These are phyloP conservation scores for Domatiomyces globalis DNA, from an alignment of 2,329 filamentous ascomycete genomes.

Conservation along the genomic window DNA sequence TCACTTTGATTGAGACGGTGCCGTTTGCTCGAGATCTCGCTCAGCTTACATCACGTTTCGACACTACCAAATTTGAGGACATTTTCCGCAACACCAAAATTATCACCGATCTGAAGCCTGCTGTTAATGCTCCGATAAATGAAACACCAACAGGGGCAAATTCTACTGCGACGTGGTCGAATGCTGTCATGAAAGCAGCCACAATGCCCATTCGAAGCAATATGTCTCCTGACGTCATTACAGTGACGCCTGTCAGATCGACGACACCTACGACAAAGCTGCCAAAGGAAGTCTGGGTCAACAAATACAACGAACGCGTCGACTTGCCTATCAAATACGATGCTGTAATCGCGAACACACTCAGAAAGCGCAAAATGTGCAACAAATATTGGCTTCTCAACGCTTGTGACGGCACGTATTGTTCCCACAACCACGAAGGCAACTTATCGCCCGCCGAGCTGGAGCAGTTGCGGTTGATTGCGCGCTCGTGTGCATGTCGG, in stretches of 20 bases:
- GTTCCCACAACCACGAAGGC: background rate
- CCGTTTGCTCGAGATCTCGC: slow-evolving; percentile 40
- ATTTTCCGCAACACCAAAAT: slow-evolving; percentile 34
- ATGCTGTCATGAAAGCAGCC: background rate
- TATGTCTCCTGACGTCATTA: background rate
- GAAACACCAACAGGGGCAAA: background rate
- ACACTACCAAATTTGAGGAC: slow-evolving; percentile 34
- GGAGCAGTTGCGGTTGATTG: background rate
- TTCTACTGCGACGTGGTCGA: background rate
- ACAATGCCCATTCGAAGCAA: background rate
- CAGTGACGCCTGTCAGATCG: background rate
- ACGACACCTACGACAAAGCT: background rate
- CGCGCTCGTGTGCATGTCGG: background rate
- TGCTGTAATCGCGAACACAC: background rate
- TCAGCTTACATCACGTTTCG: slow-evolving; percentile 32
- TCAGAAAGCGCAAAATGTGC: background rate
- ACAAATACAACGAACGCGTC: background rate
- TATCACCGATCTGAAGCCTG: background rate
- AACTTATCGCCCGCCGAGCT: background rate
- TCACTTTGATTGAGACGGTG: slow-evolving; percentile 42
- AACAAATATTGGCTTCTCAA: background rate
- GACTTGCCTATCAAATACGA: background rate
- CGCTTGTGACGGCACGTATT: background rate
- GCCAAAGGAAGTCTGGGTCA: background rate
- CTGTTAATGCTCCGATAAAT: background rate